A percentile compares a stretch with the other conserved stretches of the same genome.
Evolutionary conservation across 179 eudicot species (phyloP).

Genomic region (Camellia oleifera): DNA sequence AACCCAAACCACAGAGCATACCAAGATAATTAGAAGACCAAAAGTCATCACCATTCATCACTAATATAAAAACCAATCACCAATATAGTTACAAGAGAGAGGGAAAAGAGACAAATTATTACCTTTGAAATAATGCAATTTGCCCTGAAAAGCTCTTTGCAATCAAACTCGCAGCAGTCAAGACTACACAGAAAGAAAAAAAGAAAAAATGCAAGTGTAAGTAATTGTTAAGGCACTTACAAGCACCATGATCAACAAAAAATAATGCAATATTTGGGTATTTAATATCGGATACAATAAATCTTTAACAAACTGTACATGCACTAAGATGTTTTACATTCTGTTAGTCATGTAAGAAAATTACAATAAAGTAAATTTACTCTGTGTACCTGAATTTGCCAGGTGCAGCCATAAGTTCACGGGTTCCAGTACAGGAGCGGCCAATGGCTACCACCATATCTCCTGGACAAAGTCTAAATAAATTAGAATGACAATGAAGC

Average conservation of each 20-base stretch:
- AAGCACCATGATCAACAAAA: not conserved
- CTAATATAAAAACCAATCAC: not conserved
- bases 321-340: too few species aligned
- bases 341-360: too few species aligned
- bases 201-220: not conserved
- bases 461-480: not conserved
- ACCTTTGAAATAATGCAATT: not conserved
- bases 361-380: too few species aligned
- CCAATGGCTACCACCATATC: not conserved
- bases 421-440: not conserved
- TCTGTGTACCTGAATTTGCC: too few species aligned
- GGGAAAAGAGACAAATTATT: not conserved
- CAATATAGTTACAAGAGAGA: not conserved
- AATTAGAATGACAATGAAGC: not conserved
- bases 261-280: not conserved
- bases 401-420: not conserved
- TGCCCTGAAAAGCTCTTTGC: not conserved
- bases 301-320: too few species aligned
- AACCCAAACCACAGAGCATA: not conserved
- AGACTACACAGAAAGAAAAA: not conserved
- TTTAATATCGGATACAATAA: too few species aligned
- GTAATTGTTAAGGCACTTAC: not conserved
- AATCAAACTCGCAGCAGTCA: not conserved
- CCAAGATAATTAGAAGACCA: not conserved
- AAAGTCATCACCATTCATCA: not conserved